Evolutionary conservation across 2,329 filamentous ascomycete species (phyloP), one percentile per base, ranked within the genome.

Genomic region (Hypoxylon sp.): DNA sequence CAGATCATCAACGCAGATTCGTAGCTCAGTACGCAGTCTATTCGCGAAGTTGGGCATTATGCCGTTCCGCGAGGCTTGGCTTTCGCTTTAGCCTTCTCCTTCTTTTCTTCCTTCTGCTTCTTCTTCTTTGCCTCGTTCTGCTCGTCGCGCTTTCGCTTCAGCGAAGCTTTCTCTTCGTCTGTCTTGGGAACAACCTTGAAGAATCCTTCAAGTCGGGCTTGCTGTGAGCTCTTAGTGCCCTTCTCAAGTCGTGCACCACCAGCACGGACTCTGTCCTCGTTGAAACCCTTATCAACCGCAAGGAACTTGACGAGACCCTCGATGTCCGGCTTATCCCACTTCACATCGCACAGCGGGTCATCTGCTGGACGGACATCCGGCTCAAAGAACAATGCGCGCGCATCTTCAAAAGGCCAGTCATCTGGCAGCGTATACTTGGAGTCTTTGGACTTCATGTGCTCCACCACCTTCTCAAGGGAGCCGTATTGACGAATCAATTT

Each of bases 341-440:
- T 97, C 84, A 98, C 97, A 76, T 99, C 93, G 78, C 94, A 98
- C 11, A 93, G 88, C 0, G 91, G 88, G 72, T 96, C 87, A 70
- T 96, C 91, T 22, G 94, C 93, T 46, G 86, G 77, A 34, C 91
- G 89, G 24, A 99, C 94, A 71, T 98, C 93, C 0, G 95, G 95
- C 71, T 94, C 85, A 75, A 96, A 89, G 82, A 99, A 98, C 26
- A 99, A 87, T 17, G 93, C 88, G 41, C 96, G 91, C 6, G 95
- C 96, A 73, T 99, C 94, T 71, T 90, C 84, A 77, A 90, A 99
- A 0, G 95, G 95, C 94, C 95, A 99, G 80, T 97, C 92, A n/a
- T 97, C 94, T 0, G 95, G 95, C 11, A 99, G 83, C 0, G 85
- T 86, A 79, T 91, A 97, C 75, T 95, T 92, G 11, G 87, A 82